phyloP scores from a whole-genome alignment of 768 basidiomycete species.

The Amanita phalloides region DNA sequence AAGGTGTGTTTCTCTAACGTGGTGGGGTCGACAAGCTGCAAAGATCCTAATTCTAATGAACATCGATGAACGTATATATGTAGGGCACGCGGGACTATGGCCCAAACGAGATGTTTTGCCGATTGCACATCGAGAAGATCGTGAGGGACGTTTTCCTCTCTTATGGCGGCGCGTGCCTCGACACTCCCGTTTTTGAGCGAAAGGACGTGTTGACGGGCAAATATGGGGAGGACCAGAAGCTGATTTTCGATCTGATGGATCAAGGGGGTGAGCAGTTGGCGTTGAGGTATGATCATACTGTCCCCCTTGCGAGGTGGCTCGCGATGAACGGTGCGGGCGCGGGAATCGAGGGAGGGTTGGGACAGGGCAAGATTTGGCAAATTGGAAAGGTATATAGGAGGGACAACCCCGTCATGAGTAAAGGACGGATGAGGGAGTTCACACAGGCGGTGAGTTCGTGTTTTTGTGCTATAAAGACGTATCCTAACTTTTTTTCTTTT shows the following conservation, averaged over 20 bases:
- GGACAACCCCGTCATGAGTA: slow-evolving; percentile 95
- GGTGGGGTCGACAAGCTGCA: background rate
- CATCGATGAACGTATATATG: background rate
- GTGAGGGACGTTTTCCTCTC: slow-evolving; percentile 83
- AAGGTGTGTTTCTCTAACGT: slow-evolving; percentile 45
- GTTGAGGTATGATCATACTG: slow-evolving; percentile 92
- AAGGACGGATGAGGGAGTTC: slow-evolving; percentile 98
- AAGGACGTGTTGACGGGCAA: slow-evolving; percentile 95
- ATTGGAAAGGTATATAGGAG: slow-evolving; percentile 97
- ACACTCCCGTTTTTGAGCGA: slow-evolving; percentile 97
- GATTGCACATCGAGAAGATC: slow-evolving; percentile 80
- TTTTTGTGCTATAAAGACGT: background rate
- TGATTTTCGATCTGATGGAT: slow-evolving; percentile 96
- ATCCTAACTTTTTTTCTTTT: background rate
- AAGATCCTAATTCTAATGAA: background rate
- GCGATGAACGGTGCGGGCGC: slow-evolving; percentile 70
- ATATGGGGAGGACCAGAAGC: slow-evolving; percentile 94
- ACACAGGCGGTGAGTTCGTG: slow-evolving; percentile 72
- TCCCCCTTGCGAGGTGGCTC: slow-evolving; percentile 89
- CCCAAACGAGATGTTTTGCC: slow-evolving; percentile 85
- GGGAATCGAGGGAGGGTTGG: slow-evolving; percentile 23
- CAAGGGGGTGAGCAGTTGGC: slow-evolving; percentile 96
- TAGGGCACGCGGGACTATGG: slow-evolving; percentile 97
- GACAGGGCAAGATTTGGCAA: slow-evolving; percentile 86
- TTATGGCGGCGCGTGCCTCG: slow-evolving; percentile 86